Base-by-base conservation (phyloP, 129 eudicot genomes). In the Kitagawia praeruptora region DNA sequence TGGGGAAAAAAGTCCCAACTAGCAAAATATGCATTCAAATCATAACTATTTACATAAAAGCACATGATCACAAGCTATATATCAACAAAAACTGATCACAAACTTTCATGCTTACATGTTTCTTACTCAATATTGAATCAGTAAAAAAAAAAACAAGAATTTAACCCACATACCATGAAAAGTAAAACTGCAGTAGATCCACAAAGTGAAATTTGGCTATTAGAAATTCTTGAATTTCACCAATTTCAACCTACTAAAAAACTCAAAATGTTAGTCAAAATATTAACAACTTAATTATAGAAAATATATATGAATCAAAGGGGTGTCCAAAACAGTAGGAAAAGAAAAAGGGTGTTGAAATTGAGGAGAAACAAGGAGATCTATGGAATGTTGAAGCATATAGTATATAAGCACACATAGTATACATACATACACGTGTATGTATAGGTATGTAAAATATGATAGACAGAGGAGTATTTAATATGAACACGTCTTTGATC, bases 311-410 rank as follows among this genome's bases (percentile, higher is more conserved):
- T 6, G 14, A 71, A 1, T 34, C 14, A 39, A n/a, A 0, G 34
- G 34, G 76, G 53, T 41, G 34, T 23, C 23, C 0, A 71, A 21
- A 71, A 6, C 13, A 39, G n/a, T 0, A 38, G n/a, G 2, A 38
- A 70, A 6, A 39, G 12, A 9, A 71, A 72, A 72, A 72, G 76
- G 49, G 76, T 41, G 53, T 72, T n/a, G 77, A 73, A 73, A 44
- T 23, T 73, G 34, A 21, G 37, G 77, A 73, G 54, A 42, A 19
- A 42, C 18, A 73, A 42, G 39, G 75, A 71, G 77, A 73, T 73
- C 77, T 73, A 44, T 2, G 21, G 39, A 73, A 73, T 73, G 19
- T 73, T 67, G 0, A 67, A 67, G 41, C 28, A 16, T 1, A 51
- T 51, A 51, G n/a, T 51, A 51, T 31, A 31, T 31, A 31, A 31